phyloP scores from a whole-genome alignment of 2,329 filamentous ascomycete species.

The Xylariaceae sp. region DNA sequence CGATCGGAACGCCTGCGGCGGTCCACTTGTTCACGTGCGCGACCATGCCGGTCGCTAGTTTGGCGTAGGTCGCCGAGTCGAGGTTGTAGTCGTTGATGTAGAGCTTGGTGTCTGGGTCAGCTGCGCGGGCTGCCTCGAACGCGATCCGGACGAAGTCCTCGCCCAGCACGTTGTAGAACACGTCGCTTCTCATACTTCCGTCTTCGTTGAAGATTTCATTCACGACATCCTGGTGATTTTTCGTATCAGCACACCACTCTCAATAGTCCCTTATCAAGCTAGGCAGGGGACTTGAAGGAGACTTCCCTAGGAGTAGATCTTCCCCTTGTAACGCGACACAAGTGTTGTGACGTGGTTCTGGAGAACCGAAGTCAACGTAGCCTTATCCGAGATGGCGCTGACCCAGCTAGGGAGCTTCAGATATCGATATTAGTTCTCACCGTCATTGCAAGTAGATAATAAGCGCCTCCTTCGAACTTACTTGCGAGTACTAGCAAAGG shows the following conservation, averaged over 20 bases:
- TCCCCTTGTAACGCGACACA: constrained; percentile 58
- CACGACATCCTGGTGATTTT: constrained; percentile 47
- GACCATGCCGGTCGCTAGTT: constrained; percentile 50
- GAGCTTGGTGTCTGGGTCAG: constrained; percentile 63
- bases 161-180: constrained; percentile 66
- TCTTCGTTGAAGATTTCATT: constrained; percentile 64
- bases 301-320: constrained; percentile 42
- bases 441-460: no score
- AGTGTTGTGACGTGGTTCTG: constrained; percentile 57
- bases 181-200: constrained; percentile 54
- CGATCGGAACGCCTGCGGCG: constrained; percentile 56
- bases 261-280: constrained; percentile 1
- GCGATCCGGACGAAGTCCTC: constrained; percentile 67
- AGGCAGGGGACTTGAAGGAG: constrained; percentile 32
- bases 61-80: constrained; percentile 55
- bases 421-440: no score
- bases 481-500: constrained; percentile 61
- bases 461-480: no score
- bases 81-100: constrained; percentile 77
- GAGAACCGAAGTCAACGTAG: constrained; percentile 50
- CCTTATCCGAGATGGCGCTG: constrained; percentile 34
- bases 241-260: neutral
- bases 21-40: constrained; percentile 60
- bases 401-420: constrained; percentile 61
- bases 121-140: constrained; percentile 62